Conservation (phyloP, 1,139 yeast genomes). For the Zygosaccharomyces sapae region DNA sequence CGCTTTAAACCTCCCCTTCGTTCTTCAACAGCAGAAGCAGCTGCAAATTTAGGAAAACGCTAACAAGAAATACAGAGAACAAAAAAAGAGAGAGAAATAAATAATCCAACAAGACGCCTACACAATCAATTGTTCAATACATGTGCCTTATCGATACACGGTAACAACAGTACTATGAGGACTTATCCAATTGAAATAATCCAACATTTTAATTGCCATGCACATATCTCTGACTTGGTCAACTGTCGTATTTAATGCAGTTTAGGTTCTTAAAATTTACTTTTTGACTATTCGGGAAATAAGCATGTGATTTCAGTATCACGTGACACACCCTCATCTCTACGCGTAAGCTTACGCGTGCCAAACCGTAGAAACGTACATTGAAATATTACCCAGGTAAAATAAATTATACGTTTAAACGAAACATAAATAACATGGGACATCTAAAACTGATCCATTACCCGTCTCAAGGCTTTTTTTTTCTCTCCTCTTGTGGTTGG, state of each 20-base stretch:
- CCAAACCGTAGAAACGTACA: neutral
- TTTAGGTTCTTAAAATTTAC: neutral
- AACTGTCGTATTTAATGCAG: neutral
- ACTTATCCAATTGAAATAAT: neutral
- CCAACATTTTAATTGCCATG: neutral
- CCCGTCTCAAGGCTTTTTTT: neutral
- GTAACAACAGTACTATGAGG: neutral
- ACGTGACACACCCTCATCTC: neutral
- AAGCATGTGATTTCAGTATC: neutral
- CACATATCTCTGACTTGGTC: neutral
- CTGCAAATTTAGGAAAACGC: neutral
- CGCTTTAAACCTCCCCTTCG: neutral
- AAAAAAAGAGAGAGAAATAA: neutral
- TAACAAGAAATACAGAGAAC: neutral
- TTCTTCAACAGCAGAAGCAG: neutral
- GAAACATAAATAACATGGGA: too few relatives aligned
- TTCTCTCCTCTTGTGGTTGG: slow-evolving; percentile 4
- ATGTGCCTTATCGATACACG: neutral
- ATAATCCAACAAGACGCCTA: neutral
- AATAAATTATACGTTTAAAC: neutral
- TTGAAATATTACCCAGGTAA: neutral
- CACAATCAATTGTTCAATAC: too few relatives aligned
- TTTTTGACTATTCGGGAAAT: neutral
- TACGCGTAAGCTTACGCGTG: neutral
- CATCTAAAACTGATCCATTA: too few relatives aligned